Conservation (phyloP, 768 basidiomycete genomes). For the Podaxis mareebaensis region DNA sequence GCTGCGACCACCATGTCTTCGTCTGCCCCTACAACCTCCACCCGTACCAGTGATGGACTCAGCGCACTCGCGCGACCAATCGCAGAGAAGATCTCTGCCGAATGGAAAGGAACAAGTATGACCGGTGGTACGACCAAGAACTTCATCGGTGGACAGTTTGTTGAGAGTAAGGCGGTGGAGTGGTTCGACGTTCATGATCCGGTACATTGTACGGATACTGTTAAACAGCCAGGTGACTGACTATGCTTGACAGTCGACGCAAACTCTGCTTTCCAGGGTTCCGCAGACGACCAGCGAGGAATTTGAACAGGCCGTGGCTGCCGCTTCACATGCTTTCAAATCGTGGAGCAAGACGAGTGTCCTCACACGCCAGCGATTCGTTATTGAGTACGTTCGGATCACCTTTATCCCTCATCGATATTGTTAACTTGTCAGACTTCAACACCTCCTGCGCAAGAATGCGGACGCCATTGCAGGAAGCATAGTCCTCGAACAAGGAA, state of each 20-base stretch:
- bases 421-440: conserved; percentile 55
- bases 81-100: conserved; percentile 72
- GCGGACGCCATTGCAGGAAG: conserved; percentile 83
- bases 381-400: conserved; percentile 68
- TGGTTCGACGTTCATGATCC: conserved; percentile 93
- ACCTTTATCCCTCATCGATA: not conserved
- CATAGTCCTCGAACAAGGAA: conserved; percentile 95
- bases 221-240: not conserved
- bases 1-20: conserved; percentile 29
- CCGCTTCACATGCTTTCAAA: conserved; percentile 84
- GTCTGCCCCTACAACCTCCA: conserved; percentile 46
- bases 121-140: conserved; percentile 90
- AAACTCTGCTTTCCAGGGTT: conserved; percentile 84
- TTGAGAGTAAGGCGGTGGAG: conserved; percentile 72
- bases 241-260: conserved; percentile 58
- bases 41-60: conserved; percentile 43
- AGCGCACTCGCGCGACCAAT: conserved; percentile 55
- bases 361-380: conserved; percentile 84
- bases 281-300: conserved; percentile 85
- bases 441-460: conserved; percentile 82
- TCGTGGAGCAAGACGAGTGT: conserved; percentile 87
- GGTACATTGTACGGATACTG: conserved; percentile 39
- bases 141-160: conserved; percentile 88
- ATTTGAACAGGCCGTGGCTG: conserved; percentile 80
- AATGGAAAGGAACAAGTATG: conserved; percentile 87